Conservation (phyloP, 2,329 filamentous ascomycete species). For the Metarhizium robertsii region DNA sequence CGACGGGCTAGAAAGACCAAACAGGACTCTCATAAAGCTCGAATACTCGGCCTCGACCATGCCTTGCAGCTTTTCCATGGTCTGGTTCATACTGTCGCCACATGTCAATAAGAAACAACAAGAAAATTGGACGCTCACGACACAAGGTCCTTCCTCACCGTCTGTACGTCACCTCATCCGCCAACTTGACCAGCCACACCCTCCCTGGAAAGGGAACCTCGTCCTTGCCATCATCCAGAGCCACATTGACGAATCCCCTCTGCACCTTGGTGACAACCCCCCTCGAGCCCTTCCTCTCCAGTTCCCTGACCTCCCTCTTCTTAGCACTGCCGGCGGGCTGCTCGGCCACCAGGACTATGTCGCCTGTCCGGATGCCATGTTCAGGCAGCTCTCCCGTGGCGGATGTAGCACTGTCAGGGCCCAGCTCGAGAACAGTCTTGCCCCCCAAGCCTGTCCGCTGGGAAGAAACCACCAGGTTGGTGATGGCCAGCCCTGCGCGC, state of each 20-base stretch:
- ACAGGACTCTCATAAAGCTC: conserved; percentile 51
- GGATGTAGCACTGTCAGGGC: conserved; percentile 60
- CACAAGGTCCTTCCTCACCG: conserved; percentile 27
- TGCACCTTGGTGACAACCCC: conserved; percentile 63
- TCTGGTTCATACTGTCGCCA: conserved; percentile 48
- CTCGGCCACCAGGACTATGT: conserved; percentile 68
- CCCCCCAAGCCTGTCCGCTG: conserved; percentile 86
- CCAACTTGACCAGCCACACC: conserved; percentile 58
- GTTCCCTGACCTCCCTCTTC: conserved; percentile 62
- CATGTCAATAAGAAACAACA: not conserved
- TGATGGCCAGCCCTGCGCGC: conserved; percentile 68
- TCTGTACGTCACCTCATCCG: conserved; percentile 58
- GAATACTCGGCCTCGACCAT: conserved; percentile 51
- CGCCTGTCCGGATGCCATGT: conserved; percentile 66
- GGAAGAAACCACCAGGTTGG: conserved; percentile 63
- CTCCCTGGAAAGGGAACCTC: conserved; percentile 34
- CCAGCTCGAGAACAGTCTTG: conserved; percentile 78
- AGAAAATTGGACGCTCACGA: too few species aligned
- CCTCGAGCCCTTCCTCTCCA: conserved; percentile 57
- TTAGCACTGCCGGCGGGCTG: conserved; percentile 64
- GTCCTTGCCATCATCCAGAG: conserved; percentile 56
- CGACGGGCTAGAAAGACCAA: conserved; percentile 47
- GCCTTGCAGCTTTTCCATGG: conserved; percentile 49
- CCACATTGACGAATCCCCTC: conserved; percentile 51
- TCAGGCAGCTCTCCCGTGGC: conserved; percentile 50